Evolutionary conservation across 1,139 yeast genomes (phyloP), one percentile per base, ranked within the genome.

Genomic region (Zygoascus hellenicus): DNA sequence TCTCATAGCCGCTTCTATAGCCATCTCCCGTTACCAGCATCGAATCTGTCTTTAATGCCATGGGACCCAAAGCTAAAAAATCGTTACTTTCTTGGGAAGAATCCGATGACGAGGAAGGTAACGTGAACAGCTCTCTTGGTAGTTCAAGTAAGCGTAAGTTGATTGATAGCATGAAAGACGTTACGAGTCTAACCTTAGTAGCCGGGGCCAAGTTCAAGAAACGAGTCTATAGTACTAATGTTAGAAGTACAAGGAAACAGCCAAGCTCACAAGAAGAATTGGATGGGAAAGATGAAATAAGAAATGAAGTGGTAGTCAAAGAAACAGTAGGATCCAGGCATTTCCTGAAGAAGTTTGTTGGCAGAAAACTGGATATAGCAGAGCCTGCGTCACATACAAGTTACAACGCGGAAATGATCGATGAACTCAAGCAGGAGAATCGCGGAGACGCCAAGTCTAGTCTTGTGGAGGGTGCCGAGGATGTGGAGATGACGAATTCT

Each of bases 11-110:
- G 26, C 7, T 22, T 7, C 7, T 22, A 7, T 7, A 5, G 26
- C 26, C 26, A 22, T 22, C 26, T 22, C 26, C 26, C 26, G 26
- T 22, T 22, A 22, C 39, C 39, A 36, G 22, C 39, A 19, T 36
- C 10, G 39, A 17, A 11, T n/a, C 29, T 5, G 30, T 14, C 30
- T 29, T 36, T 11, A 13, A 36, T 19, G 39, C 39, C 4, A 36
- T 36, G 39, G 29, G 29, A 19, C 14, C 39, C 29, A 36, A 36
- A 17, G n/a, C 11, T 15, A 19, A 14, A 11, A 22, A 22, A 22
- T 11, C 39, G 39, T 29, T 36, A 19, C 39, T 36, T 36, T 36
- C 39, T 9, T 36, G 39, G 39, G 39, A 36, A 26, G 30, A 36
- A 14, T 36, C 29, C 15, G 39, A 36, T 9, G 39, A 36, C 2